These are phyloP conservation scores for Martiniozyma abietophila DNA, from an alignment of 805 yeast species.

Conservation along the genomic window DNA sequence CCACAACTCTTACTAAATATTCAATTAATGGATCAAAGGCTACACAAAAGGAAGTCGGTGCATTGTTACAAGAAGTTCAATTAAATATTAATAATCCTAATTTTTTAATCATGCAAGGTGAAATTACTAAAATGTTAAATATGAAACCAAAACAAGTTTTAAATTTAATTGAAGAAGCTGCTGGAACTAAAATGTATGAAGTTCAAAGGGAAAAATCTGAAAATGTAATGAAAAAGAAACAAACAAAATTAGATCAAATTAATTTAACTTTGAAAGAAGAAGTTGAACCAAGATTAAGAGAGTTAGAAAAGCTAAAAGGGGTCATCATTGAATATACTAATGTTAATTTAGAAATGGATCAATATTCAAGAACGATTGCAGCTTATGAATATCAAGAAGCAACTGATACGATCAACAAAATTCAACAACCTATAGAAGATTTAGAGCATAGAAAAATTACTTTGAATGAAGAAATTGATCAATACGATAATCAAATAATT, in stretches of 20 bases:
- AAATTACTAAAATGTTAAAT: slow-evolving; percentile 91
- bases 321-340: slow-evolving; percentile 80
- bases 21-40: slow-evolving; percentile 94
- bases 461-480: slow-evolving; percentile 33
- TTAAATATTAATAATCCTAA: slow-evolving; percentile 95
- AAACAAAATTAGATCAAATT: slow-evolving; percentile 72
- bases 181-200: slow-evolving; percentile 94
- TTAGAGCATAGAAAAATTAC: slow-evolving; percentile 14
- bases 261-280: slow-evolving; percentile 68
- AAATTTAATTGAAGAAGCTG: slow-evolving; percentile 93
- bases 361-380: slow-evolving; percentile 6
- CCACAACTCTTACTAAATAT: slow-evolving; percentile 40
- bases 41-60: slow-evolving; percentile 85
- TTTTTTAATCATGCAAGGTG: slow-evolving; percentile 97
- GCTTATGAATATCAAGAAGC: slow-evolving; percentile 21
- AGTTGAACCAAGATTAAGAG: slow-evolving; percentile 85
- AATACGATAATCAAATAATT: slow-evolving; percentile 35
- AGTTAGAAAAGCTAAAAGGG: slow-evolving; percentile 72
- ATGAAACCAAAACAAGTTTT: slow-evolving; percentile 91
- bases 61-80: slow-evolving; percentile 88
- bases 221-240: slow-evolving; percentile 85
- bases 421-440: slow-evolving; percentile 2
- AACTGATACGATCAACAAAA: slow-evolving; percentile 17
- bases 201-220: slow-evolving; percentile 88
- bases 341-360: slow-evolving; percentile 10